A percentile compares a stretch with the other conserved stretches of the same genome.
Evolutionary conservation across 2,329 filamentous ascomycete genomes (phyloP).

Genomic region (Sporothrix variecibatus): DNA sequence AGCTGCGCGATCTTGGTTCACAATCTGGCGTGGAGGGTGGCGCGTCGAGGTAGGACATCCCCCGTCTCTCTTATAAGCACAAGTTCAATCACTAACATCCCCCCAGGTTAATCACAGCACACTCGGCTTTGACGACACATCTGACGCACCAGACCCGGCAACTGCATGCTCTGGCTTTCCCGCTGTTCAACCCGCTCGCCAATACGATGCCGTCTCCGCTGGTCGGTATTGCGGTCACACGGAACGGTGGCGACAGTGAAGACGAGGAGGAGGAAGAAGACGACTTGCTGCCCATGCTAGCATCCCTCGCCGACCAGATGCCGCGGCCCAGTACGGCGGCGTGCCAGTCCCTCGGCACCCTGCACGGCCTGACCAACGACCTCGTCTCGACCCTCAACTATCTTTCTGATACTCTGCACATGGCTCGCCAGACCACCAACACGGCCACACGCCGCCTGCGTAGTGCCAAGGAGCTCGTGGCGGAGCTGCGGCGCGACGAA

Average conservation of each 20-base stretch:
- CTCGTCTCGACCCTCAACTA: conserved; percentile 79
- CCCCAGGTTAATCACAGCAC: conserved; percentile 71
- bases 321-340: conserved; percentile 64
- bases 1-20: conserved; percentile 70
- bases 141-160: conserved; percentile 73
- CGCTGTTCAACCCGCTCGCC: conserved; percentile 68
- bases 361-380: conserved; percentile 71
- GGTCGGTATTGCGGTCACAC: conserved; percentile 14
- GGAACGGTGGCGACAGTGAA: conserved; percentile 5
- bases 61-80: neutral
- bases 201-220: conserved; percentile 47
- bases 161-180: conserved; percentile 71
- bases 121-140: conserved; percentile 73
- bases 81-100: neutral
- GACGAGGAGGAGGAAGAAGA: conserved; percentile 58
- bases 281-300: conserved; percentile 66
- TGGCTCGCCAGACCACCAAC: conserved; percentile 85
- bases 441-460: conserved; percentile 78
- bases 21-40: conserved; percentile 72
- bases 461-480: conserved; percentile 80
- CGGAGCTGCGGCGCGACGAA: conserved; percentile 80
- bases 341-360: conserved; percentile 65
- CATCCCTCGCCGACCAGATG: conserved; percentile 65
- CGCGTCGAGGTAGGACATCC: conserved; percentile 59
- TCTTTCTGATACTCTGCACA: conserved; percentile 88